Evolutionary conservation across 1,284 basidiomycete genomes (phyloP).

Genomic region (Microbotryomycetes sp.): DNA sequence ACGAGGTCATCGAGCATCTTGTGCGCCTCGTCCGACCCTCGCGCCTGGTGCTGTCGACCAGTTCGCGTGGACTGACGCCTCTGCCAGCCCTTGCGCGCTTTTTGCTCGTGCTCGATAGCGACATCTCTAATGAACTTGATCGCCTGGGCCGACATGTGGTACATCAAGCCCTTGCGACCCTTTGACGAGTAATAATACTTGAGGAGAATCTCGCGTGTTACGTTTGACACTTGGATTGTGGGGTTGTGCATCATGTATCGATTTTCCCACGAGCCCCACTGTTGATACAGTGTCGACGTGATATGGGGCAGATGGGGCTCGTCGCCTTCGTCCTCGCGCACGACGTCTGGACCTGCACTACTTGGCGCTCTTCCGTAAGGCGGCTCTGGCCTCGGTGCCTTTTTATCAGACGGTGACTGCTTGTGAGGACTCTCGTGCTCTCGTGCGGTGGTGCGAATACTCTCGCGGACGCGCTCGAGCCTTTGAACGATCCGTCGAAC

Average conservation of each 20-base stretch:
- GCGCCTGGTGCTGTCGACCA: conserved; percentile 1
- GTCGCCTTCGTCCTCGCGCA: conserved; percentile 15
- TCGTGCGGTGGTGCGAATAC: background rate
- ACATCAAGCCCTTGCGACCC: conserved; percentile 66
- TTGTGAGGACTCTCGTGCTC: background rate
- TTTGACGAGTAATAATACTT: conserved; percentile 84
- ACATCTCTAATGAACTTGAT: conserved; percentile 78
- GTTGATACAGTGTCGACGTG: conserved; percentile 48
- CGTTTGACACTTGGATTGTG: conserved; percentile 70
- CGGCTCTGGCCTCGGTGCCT: background rate
- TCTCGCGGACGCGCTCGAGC: conserved; percentile 5
- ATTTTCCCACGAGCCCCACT: conserved; percentile 79
- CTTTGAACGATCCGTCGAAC: conserved; percentile 22
- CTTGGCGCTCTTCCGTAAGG: conserved; percentile 50
- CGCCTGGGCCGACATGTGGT: conserved; percentile 47
- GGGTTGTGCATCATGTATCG: conserved; percentile 88
- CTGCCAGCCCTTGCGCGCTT: conserved; percentile 20
- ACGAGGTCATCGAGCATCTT: conserved; percentile 39
- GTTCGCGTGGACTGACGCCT: conserved; percentile 14
- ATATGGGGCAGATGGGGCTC: conserved; percentile 20
- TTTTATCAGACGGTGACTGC: background rate
- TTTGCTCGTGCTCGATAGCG: conserved; percentile 45
- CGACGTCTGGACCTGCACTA: conserved; percentile 50
- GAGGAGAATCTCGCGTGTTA: conserved; percentile 72
- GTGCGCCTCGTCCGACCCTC: conserved; percentile 2